These are phyloP conservation scores for Botrytis hyacinthi DNA, from an alignment of 2,329 filamentous ascomycete genomes.

Conservation along the genomic window DNA sequence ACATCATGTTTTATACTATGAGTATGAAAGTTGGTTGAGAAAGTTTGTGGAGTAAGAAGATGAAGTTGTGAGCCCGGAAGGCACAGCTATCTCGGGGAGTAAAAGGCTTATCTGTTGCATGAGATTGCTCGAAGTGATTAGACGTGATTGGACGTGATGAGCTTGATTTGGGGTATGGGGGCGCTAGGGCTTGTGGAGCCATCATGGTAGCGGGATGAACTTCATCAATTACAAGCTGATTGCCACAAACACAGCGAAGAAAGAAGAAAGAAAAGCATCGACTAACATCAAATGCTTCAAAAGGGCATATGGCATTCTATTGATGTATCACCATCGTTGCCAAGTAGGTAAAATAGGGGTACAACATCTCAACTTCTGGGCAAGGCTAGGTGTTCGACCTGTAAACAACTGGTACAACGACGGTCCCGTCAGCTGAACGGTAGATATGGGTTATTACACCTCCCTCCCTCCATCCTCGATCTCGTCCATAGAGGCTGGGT, in stretches of 20 bases:
- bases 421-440: not conserved
- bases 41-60: not conserved
- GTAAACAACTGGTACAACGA: not conserved
- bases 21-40: not conserved
- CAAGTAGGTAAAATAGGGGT: conserved; percentile 1
- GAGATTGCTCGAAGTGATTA: conserved; percentile 12
- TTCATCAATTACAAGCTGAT: not conserved
- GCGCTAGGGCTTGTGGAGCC: conserved; percentile 16
- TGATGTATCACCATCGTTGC: not conserved
- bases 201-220: not conserved
- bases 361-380: not conserved
- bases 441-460: not conserved
- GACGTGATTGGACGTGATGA: not conserved
- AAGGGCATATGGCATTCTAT: not conserved
- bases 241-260: not conserved
- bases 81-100: conserved; percentile 14
- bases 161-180: conserved; percentile 13
- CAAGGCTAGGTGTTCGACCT: not conserved
- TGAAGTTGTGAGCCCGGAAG: not conserved
- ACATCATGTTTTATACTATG: conserved; percentile 10
- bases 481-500: not conserved
- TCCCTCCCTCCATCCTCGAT: not conserved
- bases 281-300: not conserved
- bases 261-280: not conserved
- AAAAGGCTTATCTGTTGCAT: conserved; percentile 15